Conservation (phyloP, 305 asterid genomes). For the Fraxinus ornus region DNA sequence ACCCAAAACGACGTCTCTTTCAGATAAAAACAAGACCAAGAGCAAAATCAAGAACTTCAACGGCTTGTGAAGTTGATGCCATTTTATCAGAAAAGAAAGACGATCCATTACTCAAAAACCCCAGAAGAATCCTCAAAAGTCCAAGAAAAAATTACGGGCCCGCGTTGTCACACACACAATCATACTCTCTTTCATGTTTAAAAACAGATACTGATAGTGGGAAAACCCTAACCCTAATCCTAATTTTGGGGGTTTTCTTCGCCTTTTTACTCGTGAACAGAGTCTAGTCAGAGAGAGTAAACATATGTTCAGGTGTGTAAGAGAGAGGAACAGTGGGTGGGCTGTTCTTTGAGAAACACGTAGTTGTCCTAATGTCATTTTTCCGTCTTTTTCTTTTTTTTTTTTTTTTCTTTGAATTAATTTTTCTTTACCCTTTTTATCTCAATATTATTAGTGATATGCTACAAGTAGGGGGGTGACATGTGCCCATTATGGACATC, state of each 20-base stretch:
- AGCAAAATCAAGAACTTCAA: constrained; percentile 39
- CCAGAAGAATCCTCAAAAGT: constrained; percentile 34
- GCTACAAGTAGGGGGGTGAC: no score
- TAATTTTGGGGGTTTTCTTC: constrained; percentile 20
- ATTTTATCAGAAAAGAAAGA: constrained; percentile 40
- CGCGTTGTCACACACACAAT: constrained; percentile 14
- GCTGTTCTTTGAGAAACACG: constrained; percentile 32
- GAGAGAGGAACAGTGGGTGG: constrained; percentile 15
- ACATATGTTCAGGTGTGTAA: neutral
- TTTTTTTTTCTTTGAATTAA: no score
- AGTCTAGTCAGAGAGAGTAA: constrained; percentile 14
- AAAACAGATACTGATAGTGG: constrained; percentile 4
- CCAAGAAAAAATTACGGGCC: constrained; percentile 5
- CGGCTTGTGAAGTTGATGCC: constrained; percentile 29
- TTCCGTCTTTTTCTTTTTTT: neutral
- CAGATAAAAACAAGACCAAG: constrained; percentile 32
- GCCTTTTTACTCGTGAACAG: constrained; percentile 22
- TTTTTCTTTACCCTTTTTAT: no score
- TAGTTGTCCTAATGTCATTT: constrained; percentile 25
- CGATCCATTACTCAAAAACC: constrained; percentile 42
- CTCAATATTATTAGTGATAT: no score
- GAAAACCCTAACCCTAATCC: constrained; percentile 26
- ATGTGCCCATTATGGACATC: no score
- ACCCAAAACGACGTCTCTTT: constrained; percentile 21
- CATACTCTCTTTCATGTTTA: neutral